Base-by-base conservation (phyloP, 768 basidiomycete species). In the Tricholoma matsutake region DNA sequence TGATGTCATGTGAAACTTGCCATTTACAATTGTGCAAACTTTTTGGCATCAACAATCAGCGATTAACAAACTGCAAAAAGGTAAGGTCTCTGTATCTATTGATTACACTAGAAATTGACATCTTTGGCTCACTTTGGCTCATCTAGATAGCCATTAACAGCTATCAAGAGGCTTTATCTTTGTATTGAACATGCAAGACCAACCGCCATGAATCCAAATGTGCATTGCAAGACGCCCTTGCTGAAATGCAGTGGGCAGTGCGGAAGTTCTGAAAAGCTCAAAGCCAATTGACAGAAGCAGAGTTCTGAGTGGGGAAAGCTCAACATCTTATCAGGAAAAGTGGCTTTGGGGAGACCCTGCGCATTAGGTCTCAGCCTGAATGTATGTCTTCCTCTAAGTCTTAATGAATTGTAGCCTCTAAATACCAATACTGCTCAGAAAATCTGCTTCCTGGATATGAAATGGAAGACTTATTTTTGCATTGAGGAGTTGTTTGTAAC, bases 341-440 rank as follows among this genome's bases (percentile, higher is more conserved):
- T n/a, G n/a, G n/a, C n/a, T n/a, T n/a, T n/a, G n/a, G n/a, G n/a
- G n/a, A n/a, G n/a, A n/a, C n/a, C n/a, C n/a, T n/a, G n/a, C n/a
- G n/a, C n/a, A n/a, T n/a, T n/a, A n/a, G n/a, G n/a, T n/a, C n/a
- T n/a, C n/a, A n/a, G n/a, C n/a, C n/a, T n/a, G n/a, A n/a, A n/a
- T n/a, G n/a, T n/a, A n/a, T n/a, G n/a, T n/a, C n/a, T n/a, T n/a
- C n/a, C n/a, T n/a, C n/a, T n/a, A n/a, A n/a, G n/a, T n/a, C n/a
- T n/a, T n/a, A n/a, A n/a, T n/a, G n/a, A n/a, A n/a, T n/a, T 51
- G 47, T 51, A 51, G 47, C 47, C 14, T 51, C 47, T 51, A 51
- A 51, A 51, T 51, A 51, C 25, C 47, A 51, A 18, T 51, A 51
- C 47, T 16, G 13, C 25, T 1, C 47, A 51, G 47, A 51, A 51